Evolutionary conservation across 768 basidiomycete species (phyloP).

Genomic region (Suillus subaureus): DNA sequence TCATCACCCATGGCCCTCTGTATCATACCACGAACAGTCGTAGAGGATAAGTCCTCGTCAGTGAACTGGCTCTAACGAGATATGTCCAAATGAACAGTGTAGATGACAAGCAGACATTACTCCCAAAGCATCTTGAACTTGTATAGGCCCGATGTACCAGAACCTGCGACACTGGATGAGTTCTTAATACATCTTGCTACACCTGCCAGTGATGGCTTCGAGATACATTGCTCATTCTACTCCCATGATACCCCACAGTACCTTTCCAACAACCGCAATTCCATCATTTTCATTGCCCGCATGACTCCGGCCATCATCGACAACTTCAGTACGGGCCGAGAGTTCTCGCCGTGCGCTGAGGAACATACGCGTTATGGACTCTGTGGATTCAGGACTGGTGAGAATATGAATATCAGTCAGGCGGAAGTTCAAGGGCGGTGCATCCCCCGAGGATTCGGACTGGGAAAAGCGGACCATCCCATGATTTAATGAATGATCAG

Average conservation of each 20-base stretch:
- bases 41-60: not conserved
- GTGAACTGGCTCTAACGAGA: constrained; percentile 17
- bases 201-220: not conserved
- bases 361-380: constrained; percentile 57
- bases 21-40: not conserved
- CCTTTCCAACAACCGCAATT: constrained; percentile 40
- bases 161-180: not conserved
- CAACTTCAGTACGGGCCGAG: constrained; percentile 40
- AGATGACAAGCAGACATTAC: not conserved
- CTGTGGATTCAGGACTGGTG: constrained; percentile 82
- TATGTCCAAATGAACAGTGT: not conserved
- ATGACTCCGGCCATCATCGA: constrained; percentile 10
- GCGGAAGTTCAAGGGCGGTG: constrained; percentile 20
- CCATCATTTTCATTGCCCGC: constrained; percentile 45
- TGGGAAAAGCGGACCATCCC: constrained; percentile 63
- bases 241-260: constrained; percentile 49
- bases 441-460: constrained; percentile 11
- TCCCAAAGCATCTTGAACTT: not conserved
- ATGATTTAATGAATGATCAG: constrained; percentile 59
- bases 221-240: constrained; percentile 22
- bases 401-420: constrained; percentile 67
- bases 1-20: not conserved
- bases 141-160: not conserved
- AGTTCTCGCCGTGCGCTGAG: constrained; percentile 55
- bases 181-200: not conserved